phyloP scores from a whole-genome alignment of 2,329 filamentous ascomycete genomes.

The Hypomyces perniciosus region DNA sequence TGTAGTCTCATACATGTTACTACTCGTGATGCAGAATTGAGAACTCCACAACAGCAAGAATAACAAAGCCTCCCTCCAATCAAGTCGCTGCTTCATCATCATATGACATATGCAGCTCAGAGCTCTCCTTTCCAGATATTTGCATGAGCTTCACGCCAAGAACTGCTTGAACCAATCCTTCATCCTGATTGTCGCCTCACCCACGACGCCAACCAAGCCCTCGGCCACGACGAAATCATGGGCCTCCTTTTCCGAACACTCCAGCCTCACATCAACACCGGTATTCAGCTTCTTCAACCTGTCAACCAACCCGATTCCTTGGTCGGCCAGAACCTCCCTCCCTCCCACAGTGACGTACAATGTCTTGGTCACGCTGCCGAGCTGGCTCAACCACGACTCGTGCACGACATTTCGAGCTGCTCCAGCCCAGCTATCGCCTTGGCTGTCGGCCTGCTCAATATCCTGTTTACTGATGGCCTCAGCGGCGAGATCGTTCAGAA shows the following conservation, averaged over 20 bases:
- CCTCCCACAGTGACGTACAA: conserved; percentile 29
- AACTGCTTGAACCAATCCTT: conserved; percentile 24
- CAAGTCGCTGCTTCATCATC: too few species aligned
- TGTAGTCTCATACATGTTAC: too few species aligned
- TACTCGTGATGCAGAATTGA: too few species aligned
- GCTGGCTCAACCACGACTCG: conserved; percentile 23
- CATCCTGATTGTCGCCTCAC: conserved; percentile 26
- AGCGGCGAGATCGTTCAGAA: conserved; percentile 9
- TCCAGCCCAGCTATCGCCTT: conserved; percentile 19
- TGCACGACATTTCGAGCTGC: conserved; percentile 21
- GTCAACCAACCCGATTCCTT: conserved; percentile 22
- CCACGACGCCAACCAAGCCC: conserved; percentile 17
- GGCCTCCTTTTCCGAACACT: conserved; percentile 24
- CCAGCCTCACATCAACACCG: conserved; percentile 21
- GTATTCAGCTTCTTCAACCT: conserved; percentile 17
- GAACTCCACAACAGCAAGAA: too few species aligned
- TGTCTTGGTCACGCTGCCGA: conserved; percentile 16
- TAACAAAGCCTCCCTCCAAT: too few species aligned
- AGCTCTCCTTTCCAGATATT: too few species aligned
- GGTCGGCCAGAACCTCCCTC: conserved; percentile 27
- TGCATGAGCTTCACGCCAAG: background rate
- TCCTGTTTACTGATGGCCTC: conserved; percentile 12
- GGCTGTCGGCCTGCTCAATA: conserved; percentile 11
- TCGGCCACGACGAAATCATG: conserved; percentile 31
- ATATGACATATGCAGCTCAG: too few species aligned